Percentiles rank a stretch among this genome's conserved stretches.
phyloP scores from a whole-genome alignment of 1,139 yeast genomes.

The Yamadazyma oceani region DNA sequence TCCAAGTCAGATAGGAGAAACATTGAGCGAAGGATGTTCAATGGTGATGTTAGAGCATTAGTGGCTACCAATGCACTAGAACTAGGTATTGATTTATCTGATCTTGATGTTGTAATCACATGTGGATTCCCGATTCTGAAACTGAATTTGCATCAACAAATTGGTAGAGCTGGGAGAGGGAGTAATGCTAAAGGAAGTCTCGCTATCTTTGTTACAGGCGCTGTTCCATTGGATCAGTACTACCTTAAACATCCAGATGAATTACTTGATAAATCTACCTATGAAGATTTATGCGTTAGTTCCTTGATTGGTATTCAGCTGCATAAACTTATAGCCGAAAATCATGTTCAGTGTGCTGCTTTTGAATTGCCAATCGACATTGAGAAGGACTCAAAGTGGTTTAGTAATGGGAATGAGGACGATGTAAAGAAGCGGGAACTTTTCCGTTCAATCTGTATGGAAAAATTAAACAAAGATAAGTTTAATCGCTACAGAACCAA shows the following conservation, averaged over 20 bases:
- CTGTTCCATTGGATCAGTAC: slow-evolving; percentile 83
- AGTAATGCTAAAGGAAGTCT: slow-evolving; percentile 60
- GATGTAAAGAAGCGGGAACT: slow-evolving; percentile 41
- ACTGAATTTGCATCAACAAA: slow-evolving; percentile 88
- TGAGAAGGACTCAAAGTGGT: slow-evolving; percentile 56
- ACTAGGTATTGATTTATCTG: slow-evolving; percentile 92
- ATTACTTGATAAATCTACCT: slow-evolving; percentile 44
- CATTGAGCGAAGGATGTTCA: slow-evolving; percentile 88
- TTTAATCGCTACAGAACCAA: slow-evolving; percentile 59
- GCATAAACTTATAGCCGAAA: slow-evolving; percentile 54
- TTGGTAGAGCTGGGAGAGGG: slow-evolving; percentile 94
- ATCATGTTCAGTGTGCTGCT: slow-evolving; percentile 94
- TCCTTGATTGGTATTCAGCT: slow-evolving; percentile 37
- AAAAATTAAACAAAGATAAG: slow-evolving; percentile 46
- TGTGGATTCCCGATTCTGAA: slow-evolving; percentile 91
- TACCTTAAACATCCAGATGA: slow-evolving; percentile 71
- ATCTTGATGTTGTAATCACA: slow-evolving; percentile 83
- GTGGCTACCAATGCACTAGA: slow-evolving; percentile 95
- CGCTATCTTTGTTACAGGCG: slow-evolving; percentile 81
- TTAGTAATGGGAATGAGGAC: slow-evolving; percentile 32
- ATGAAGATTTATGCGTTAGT: slow-evolving; percentile 46
- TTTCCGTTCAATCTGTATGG: slow-evolving; percentile 35
- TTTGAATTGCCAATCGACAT: slow-evolving; percentile 69
- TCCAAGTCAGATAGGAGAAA: slow-evolving; percentile 79
- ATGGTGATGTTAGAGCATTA: slow-evolving; percentile 79